Evolutionary conservation across 352 stramenopile genomes (phyloP), one percentile per base, ranked within the genome.

Genomic region (Phytophthora pisi): DNA sequence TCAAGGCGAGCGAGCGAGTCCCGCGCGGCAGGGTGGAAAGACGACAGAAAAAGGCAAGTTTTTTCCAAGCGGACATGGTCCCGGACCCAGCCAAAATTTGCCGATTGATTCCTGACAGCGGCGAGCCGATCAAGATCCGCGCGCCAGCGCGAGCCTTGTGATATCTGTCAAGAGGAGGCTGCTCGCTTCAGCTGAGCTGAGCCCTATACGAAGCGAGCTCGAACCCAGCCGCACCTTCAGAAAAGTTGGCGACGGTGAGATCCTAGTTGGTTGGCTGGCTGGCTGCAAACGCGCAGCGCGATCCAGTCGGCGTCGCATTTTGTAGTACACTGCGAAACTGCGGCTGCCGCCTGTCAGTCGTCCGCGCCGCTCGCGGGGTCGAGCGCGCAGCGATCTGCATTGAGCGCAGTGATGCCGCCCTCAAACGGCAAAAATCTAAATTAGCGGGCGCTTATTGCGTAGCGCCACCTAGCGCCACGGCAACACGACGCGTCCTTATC

Each of bases 31-130:
- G 51, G 61, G 61, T 51, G 63, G 63, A 70, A 70, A 66, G 38
- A 61, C 57, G 63, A 55, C 40, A 61, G 40, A 66, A 70, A 70
- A 70, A 20, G 47, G 49, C 49, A 51, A 40, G 63, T 9, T 36
- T 56, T 31, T 64, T 46, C 52, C 34, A 59, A 59, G 52, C 52
- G 36, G 52, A 60, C 36, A 20, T 46, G 40, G 5, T n/a, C 36
- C 20, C 20, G 20, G 15, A 43, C 36, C 36, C 0, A 26, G 49
- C 26, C 34, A 55, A 55, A 55, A 16, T 55, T 55, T 55, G 49
- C 49, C 5, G 49, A 54, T 38, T 38, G 34, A 40, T 42, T 42
- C 11, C 34, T 15, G 34, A 42, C 34, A 42, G 28, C 5, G 16
- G 40, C 40, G 40, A 46, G 40, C 15, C 10, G 36, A 16, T 42